Percentiles rank a stretch among this genome's conserved stretches.
phyloP scores from a whole-genome alignment of 192 early-diverging fungal genomes.

The Blastocladiella britannica region DNA sequence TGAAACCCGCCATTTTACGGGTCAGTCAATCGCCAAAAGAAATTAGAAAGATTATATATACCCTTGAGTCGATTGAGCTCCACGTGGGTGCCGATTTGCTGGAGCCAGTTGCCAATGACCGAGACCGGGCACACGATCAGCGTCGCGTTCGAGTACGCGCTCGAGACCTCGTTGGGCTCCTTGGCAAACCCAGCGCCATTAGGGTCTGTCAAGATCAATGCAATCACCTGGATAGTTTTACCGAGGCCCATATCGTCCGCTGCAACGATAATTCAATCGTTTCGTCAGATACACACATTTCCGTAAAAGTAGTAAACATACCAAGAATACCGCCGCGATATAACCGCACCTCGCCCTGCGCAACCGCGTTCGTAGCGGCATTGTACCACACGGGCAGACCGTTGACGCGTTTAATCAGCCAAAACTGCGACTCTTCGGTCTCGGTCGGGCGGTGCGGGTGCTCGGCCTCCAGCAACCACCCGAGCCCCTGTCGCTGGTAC shows the following conservation, averaged over 20 bases:
- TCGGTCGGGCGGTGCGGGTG: neutral
- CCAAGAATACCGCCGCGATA: neutral
- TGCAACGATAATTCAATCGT: no score
- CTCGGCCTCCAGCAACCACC: constrained; percentile 2
- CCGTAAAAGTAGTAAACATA: no score
- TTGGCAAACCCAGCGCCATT: neutral
- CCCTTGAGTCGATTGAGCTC: neutral
- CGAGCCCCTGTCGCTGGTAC: constrained; percentile 2
- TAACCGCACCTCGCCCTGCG: neutral
- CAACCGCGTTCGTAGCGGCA: neutral
- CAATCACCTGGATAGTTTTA: neutral
- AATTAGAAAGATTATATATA: no score
- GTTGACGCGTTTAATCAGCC: neutral
- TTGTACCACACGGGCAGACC: neutral
- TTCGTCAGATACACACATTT: no score
- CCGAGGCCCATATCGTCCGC: constrained; percentile 2
- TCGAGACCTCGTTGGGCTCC: neutral
- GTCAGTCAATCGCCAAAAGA: no score
- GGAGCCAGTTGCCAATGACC: constrained; percentile 1
- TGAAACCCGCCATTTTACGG: no score
- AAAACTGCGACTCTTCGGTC: neutral
- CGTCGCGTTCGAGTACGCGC: neutral
- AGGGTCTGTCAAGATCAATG: neutral
- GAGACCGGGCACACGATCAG: constrained; percentile 1
- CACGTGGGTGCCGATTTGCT: constrained; percentile 1